A percentile compares a stretch with the other conserved stretches of the same genome.
These are phyloP conservation scores for Termitomyces sp. DNA, from an alignment of 768 basidiomycete species.

Conservation along the genomic window DNA sequence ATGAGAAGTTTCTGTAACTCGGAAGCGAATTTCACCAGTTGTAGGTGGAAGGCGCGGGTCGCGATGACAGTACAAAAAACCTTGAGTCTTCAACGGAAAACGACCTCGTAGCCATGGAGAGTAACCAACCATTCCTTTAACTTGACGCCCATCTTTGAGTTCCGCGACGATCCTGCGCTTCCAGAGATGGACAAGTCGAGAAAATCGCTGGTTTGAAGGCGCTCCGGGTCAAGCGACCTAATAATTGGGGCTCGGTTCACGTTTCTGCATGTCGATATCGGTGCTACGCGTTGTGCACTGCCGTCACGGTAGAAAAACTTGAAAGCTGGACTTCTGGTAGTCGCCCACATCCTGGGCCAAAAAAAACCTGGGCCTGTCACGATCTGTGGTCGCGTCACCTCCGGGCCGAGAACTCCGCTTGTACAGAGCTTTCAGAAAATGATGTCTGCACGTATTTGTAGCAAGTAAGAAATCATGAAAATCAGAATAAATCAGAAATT, in stretches of 20 bases:
- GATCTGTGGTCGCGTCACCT: no score
- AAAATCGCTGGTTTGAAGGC: neutral
- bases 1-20: constrained; percentile 12
- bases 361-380: no score
- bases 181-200: neutral
- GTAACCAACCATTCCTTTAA: neutral
- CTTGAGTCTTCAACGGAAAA: constrained; percentile 1
- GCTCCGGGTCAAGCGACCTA: neutral
- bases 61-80: constrained; percentile 21
- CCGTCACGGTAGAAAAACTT: no score
- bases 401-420: neutral
- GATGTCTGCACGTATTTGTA: no score
- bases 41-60: constrained; percentile 3
- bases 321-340: no score
- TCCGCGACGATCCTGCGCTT: neutral
- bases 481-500: no score
- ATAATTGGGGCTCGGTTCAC: neutral
- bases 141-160: neutral
- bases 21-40: constrained; percentile 19
- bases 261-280: no score
- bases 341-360: no score
- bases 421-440: no score
- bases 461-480: no score
- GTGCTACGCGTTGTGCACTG: no score
- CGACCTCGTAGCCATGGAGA: neutral